These are phyloP conservation scores for Claviceps monticola DNA, from an alignment of 2,329 filamentous ascomycete genomes.

Conservation along the genomic window DNA sequence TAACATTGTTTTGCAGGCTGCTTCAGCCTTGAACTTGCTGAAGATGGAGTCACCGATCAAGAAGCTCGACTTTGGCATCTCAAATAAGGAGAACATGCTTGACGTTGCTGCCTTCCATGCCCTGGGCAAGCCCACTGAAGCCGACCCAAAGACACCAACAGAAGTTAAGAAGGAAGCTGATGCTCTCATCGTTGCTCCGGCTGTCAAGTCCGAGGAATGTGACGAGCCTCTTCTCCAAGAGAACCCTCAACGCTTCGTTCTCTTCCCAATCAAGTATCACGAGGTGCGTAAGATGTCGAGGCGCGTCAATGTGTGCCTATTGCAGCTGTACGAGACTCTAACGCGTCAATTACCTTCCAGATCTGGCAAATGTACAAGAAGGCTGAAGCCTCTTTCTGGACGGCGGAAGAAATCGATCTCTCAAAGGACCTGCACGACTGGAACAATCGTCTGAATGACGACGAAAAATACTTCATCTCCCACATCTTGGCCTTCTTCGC, in stretches of 20 bases:
- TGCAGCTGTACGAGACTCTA: not conserved
- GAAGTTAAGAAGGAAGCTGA: slow-evolving; percentile 23
- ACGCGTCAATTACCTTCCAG: slow-evolving; percentile 30
- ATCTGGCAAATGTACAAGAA: slow-evolving; percentile 99
- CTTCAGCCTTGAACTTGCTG: slow-evolving; percentile 71
- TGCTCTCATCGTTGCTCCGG: slow-evolving; percentile 29
- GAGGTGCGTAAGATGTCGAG: slow-evolving; percentile 60
- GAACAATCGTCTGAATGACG: slow-evolving; percentile 94
- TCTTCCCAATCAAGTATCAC: slow-evolving; percentile 99
- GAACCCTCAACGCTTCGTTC: slow-evolving; percentile 89
- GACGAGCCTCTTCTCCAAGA: slow-evolving; percentile 88
- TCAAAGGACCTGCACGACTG: slow-evolving; percentile 99
- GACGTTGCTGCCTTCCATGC: slow-evolving; percentile 35
- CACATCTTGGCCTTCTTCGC: slow-evolving; percentile 99
- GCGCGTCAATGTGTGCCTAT: slow-evolving; percentile 53
- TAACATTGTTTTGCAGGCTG: slow-evolving; percentile 47
- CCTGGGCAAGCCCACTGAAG: slow-evolving; percentile 41
- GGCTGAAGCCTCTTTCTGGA: slow-evolving; percentile 99
- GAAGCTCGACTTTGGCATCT: slow-evolving; percentile 66
- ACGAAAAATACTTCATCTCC: slow-evolving; percentile 96
- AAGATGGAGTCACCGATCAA: slow-evolving; percentile 90
- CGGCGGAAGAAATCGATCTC: slow-evolving; percentile 95
- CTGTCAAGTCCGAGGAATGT: slow-evolving; percentile 54
- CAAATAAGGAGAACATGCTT: slow-evolving; percentile 70
- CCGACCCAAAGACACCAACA: slow-evolving; percentile 43